A percentile compares a stretch with the other conserved stretches of the same genome.
phyloP scores from a whole-genome alignment of 768 basidiomycete species.

The Pleurotus salmoneostramineus region DNA sequence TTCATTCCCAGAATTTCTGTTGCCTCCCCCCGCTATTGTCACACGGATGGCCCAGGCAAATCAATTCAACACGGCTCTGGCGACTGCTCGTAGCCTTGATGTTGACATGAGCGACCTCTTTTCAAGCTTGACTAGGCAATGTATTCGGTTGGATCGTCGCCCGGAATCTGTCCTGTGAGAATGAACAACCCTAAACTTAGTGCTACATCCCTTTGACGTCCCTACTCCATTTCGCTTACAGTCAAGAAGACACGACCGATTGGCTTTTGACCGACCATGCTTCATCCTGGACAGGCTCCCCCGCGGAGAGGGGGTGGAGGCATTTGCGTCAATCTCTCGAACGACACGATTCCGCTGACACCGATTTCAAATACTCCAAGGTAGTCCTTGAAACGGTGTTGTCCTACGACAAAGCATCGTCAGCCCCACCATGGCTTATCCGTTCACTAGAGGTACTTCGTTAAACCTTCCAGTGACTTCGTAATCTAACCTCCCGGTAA shows the following conservation, averaged over 20 bases:
- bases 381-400: conserved; percentile 75
- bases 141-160: conserved; percentile 68
- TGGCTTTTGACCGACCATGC: conserved; percentile 85
- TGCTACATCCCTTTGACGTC: no score
- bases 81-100: conserved; percentile 67
- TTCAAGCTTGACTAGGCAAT: conserved; percentile 69
- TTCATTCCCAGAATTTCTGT: conserved; percentile 39
- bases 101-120: conserved; percentile 91
- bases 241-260: conserved; percentile 66
- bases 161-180: conserved; percentile 57
- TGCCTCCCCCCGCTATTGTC: conserved; percentile 64
- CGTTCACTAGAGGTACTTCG: conserved; percentile 62
- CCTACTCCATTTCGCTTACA: conserved; percentile 23
- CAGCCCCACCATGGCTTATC: conserved; percentile 83
- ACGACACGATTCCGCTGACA: conserved; percentile 69
- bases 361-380: conserved; percentile 75
- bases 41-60: conserved; percentile 75
- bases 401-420: conserved; percentile 52
- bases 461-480: background rate
- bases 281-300: conserved; percentile 79
- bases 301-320: conserved; percentile 80
- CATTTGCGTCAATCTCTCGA: conserved; percentile 80
- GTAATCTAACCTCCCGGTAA: background rate
- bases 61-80: conserved; percentile 76
- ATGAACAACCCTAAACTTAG: no score